Percentiles rank a stretch among this genome's conserved stretches.
phyloP scores from a whole-genome alignment of 1,139 yeast genomes.

The Kurtzmaniella quercitrusa region DNA sequence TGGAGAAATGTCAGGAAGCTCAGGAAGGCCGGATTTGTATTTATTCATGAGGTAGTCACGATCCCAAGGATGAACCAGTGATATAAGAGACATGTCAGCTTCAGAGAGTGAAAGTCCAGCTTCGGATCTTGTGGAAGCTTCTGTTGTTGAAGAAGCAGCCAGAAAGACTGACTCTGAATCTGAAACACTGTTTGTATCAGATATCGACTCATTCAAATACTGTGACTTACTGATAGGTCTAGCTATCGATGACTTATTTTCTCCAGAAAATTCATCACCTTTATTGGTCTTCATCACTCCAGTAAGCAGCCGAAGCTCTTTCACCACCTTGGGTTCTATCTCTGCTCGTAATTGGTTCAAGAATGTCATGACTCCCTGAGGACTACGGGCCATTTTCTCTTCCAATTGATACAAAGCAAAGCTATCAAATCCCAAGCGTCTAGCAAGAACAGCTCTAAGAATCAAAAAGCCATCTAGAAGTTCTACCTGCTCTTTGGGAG shows the following conservation, averaged over 20 bases:
- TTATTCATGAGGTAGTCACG: constrained; percentile 57
- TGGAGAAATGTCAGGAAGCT: constrained; percentile 38
- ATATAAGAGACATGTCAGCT: background rate
- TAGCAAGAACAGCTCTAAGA: constrained; percentile 69
- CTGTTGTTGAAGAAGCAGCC: background rate
- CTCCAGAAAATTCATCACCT: no score
- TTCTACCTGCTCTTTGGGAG: constrained; percentile 54
- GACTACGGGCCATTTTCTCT: constrained; percentile 86
- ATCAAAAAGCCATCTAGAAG: constrained; percentile 57
- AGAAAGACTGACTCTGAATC: no score
- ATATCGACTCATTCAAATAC: no score
- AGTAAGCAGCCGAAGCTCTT: background rate
- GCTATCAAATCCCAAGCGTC: constrained; percentile 65
- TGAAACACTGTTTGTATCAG: no score
- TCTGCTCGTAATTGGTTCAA: constrained; percentile 50
- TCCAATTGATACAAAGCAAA: constrained; percentile 79
- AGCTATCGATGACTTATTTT: no score
- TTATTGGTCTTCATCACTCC: background rate
- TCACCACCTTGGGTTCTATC: constrained; percentile 7
- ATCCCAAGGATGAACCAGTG: constrained; percentile 73
- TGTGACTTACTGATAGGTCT: no score
- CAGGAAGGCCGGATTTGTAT: constrained; percentile 13
- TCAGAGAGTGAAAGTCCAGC: background rate
- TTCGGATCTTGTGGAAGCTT: background rate
- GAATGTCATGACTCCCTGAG: constrained; percentile 71